These are phyloP conservation scores for Rhipidocladum racemiflorum DNA, from an alignment of 176 grass and related monocot species.

Conservation along the genomic window DNA sequence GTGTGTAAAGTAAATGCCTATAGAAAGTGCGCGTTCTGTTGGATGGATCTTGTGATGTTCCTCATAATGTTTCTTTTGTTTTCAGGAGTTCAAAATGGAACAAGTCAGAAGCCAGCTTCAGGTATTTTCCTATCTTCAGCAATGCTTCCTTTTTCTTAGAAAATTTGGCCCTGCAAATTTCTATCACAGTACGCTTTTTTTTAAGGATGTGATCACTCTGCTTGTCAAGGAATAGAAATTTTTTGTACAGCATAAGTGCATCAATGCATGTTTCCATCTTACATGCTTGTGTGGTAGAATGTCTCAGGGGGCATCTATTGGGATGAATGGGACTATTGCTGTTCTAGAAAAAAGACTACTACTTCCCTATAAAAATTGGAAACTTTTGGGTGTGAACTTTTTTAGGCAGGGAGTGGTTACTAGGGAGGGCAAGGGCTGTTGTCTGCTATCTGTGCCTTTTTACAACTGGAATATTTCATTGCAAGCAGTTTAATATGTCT, in stretches of 20 bases:
- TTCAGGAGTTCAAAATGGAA: slow-evolving; percentile 76
- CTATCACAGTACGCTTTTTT: neutral
- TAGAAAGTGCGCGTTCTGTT: neutral
- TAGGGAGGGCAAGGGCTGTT: neutral
- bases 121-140: slow-evolving; percentile 44
- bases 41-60: slow-evolving; percentile 24
- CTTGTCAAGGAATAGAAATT: slow-evolving; percentile 1
- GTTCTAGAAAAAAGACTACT: neutral
- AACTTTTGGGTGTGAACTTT: neutral
- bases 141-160: neutral
- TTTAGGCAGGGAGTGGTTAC: neutral
- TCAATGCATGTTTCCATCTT: neutral
- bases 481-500: neutral
- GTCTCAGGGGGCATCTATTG: neutral
- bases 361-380: slow-evolving; percentile 17
- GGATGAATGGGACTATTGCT: neutral
- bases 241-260: slow-evolving; percentile 1
- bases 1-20: slow-evolving; percentile 32
- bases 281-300: slow-evolving; percentile 2
- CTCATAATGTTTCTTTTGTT: slow-evolving; percentile 1
- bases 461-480: neutral
- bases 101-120: slow-evolving; percentile 54
- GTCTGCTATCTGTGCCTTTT: neutral
- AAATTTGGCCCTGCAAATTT: slow-evolving; percentile 5
- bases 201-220: neutral